Evolutionary conservation across 2,329 filamentous ascomycete genomes (phyloP).

Genomic region (Cladosporium sp.): DNA sequence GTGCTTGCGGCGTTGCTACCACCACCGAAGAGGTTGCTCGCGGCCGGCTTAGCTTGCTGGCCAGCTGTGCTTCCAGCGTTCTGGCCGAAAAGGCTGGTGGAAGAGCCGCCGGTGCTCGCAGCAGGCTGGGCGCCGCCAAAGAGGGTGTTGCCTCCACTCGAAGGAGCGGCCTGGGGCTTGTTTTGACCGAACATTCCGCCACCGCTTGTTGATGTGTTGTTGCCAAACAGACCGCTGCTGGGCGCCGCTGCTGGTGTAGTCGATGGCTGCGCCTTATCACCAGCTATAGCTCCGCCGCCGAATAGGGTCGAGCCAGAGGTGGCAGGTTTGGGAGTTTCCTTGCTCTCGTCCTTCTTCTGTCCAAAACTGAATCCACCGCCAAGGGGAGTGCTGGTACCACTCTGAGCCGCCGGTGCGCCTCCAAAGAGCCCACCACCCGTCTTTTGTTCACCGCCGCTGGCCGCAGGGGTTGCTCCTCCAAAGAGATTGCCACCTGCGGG

Average conservation of each 20-base stretch:
- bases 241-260: constrained; percentile 20
- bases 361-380: constrained; percentile 13
- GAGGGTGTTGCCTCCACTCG: constrained; percentile 6
- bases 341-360: constrained; percentile 16
- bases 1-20: constrained; percentile 4
- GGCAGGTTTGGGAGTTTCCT: constrained; percentile 11
- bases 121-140: constrained; percentile 17
- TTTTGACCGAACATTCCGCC: constrained; percentile 3
- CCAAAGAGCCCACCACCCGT: constrained; percentile 11
- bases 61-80: background rate
- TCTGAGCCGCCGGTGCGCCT: constrained; percentile 5
- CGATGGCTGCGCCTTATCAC: constrained; percentile 17
- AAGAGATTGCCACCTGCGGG: constrained; percentile 11
- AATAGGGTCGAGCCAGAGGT: constrained; percentile 12
- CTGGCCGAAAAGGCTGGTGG: constrained; percentile 1
- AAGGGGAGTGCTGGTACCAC: constrained; percentile 10
- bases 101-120: constrained; percentile 5
- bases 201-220: constrained; percentile 1
- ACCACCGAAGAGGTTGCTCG: constrained; percentile 9
- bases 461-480: constrained; percentile 8
- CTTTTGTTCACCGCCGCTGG: constrained; percentile 2
- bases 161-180: background rate
- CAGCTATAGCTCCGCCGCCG: constrained; percentile 9
- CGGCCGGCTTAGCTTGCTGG: constrained; percentile 8
- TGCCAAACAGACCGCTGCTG: background rate